Base-by-base conservation (phyloP, 2,329 filamentous ascomycete genomes). In the Neurospora sp. region DNA sequence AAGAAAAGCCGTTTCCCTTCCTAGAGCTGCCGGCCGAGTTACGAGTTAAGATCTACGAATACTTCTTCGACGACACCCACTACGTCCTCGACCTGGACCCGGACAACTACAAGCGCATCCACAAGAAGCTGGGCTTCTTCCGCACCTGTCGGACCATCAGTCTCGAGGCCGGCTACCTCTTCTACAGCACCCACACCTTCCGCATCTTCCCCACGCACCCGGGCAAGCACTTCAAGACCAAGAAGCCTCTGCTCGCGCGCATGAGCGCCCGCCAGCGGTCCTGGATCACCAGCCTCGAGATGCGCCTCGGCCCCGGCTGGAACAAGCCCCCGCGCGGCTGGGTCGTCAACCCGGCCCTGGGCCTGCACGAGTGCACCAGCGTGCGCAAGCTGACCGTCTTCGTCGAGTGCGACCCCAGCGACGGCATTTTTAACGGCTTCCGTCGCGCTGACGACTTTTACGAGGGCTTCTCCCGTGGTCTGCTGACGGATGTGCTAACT, bases 291-390 rank as follows among this genome's bases (percentile, higher is more conserved):
- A 86, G 86, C 0, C 80, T 94, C 2, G 89, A 94, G 78, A 79
- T 94, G 68, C 86, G 91, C 2, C 82, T 94, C 0, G 91, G 91
- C 0, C 91, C 91, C 0, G 91, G 91, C 23, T 94, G 90, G 87
- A 88, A 83, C 71, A 86, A 86, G 70, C 91, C 91, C 15, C 91
- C 91, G 0, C 83, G 83, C 40, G 87, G 89, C 67, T 93, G 92
- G 89, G 86, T 88, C 1, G 88, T 92, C 12, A 89, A 89, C 73
- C 80, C 84, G 4, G 83, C 84, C 1, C 82, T 93, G 0, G 90
- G 91, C 0, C 82, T 94, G 6, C 74, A 77, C 1, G 88, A 92
- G 67, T 91, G 88, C 77, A 79, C 79, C 70, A 87, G 83, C 66
- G 85, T 91, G 23, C 83, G 85, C 38, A 82, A 82, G 15, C 77